Evolutionary conservation across 2,329 filamentous ascomycete species (phyloP).

Genomic region (Neopestalotiopsis sp.): DNA sequence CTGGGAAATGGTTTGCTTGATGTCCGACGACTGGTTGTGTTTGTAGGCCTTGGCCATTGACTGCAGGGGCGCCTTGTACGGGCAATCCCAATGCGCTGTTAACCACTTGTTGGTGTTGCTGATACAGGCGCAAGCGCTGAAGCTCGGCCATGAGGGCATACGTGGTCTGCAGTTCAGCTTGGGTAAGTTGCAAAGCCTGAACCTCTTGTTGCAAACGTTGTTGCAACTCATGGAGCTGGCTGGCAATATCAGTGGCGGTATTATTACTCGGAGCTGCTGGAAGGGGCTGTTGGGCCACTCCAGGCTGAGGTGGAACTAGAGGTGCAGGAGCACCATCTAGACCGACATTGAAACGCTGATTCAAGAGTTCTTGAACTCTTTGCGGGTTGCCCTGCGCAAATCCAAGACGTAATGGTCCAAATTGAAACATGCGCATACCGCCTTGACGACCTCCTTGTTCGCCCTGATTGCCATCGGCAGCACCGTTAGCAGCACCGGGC

Average conservation of each 20-base stretch:
- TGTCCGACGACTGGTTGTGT: conserved; percentile 22
- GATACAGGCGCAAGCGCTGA: conserved; percentile 62
- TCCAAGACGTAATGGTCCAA: conserved; percentile 77
- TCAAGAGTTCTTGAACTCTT: conserved; percentile 67
- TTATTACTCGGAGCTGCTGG: conserved; percentile 22
- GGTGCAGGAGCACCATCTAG: conserved; percentile 34
- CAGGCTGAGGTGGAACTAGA: conserved; percentile 20
- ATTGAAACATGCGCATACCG: conserved; percentile 68
- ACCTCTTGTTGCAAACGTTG: conserved; percentile 73
- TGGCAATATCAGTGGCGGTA: conserved; percentile 49
- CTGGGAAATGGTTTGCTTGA: conserved; percentile 20
- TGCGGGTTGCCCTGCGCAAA: conserved; percentile 72
- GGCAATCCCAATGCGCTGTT: conserved; percentile 20
- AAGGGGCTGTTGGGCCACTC: conserved; percentile 14
- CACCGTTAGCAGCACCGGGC: conserved; percentile 30
- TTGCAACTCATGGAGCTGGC: conserved; percentile 69
- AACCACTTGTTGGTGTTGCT: conserved; percentile 39
- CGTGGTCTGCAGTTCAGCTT: conserved; percentile 73
- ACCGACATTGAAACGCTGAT: conserved; percentile 63
- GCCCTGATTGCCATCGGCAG: conserved; percentile 35
- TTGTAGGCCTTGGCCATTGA: conserved; percentile 23
- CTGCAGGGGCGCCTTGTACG: conserved; percentile 15
- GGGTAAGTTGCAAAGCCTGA: conserved; percentile 62
- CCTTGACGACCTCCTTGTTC: conserved; percentile 34
- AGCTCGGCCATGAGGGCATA: conserved; percentile 71